These are phyloP conservation scores for Phtheirospermum japonicum DNA, from an alignment of 257 asterid genomes.

Conservation along the genomic window DNA sequence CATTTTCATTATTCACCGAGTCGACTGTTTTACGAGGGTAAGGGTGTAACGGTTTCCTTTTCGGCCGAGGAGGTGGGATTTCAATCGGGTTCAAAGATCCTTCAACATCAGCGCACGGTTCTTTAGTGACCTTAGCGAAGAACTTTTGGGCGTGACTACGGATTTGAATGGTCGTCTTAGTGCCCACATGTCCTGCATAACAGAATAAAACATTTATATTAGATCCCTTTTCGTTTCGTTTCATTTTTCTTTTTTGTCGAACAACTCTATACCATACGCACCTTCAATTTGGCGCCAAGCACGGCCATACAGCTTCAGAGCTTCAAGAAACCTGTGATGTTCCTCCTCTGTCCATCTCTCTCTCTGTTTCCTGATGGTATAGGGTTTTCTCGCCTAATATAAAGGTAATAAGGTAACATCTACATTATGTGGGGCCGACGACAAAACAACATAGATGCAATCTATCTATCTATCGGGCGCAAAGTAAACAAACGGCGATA, in stretches of 20 bases:
- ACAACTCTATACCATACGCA: conserved; percentile 37
- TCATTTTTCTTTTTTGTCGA: conserved; percentile 22
- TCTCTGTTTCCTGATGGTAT: conserved; percentile 77
- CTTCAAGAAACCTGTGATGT: conserved; percentile 76
- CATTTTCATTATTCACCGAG: conserved; percentile 22
- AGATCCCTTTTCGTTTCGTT: too few species aligned
- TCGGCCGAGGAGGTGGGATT: conserved; percentile 96
- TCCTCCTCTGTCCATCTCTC: conserved; percentile 90
- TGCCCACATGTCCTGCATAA: conserved; percentile 69
- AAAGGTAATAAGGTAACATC: conserved; percentile 22
- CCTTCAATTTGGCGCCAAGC: conserved; percentile 94
- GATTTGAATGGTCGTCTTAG: conserved; percentile 85
- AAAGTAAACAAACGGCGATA: conserved; percentile 6
- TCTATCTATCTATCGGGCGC: conserved; percentile 2
- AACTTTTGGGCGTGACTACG: conserved; percentile 94
- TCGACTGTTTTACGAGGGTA: conserved; percentile 71
- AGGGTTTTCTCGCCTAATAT: conserved; percentile 78
- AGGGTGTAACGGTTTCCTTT: conserved; percentile 81
- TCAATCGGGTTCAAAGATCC: conserved; percentile 48
- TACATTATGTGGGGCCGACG: conserved; percentile 29
- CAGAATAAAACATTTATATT: not conserved
- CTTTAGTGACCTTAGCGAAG: conserved; percentile 73
- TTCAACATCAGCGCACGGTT: conserved; percentile 47
- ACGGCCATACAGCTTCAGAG: conserved; percentile 79
- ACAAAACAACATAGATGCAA: conserved; percentile 13